A percentile compares a stretch with the other conserved stretches of the same genome.
Evolutionary conservation across 208 protist species (phyloP).

Genomic region (Leptomonas pyrrhocoris): DNA sequence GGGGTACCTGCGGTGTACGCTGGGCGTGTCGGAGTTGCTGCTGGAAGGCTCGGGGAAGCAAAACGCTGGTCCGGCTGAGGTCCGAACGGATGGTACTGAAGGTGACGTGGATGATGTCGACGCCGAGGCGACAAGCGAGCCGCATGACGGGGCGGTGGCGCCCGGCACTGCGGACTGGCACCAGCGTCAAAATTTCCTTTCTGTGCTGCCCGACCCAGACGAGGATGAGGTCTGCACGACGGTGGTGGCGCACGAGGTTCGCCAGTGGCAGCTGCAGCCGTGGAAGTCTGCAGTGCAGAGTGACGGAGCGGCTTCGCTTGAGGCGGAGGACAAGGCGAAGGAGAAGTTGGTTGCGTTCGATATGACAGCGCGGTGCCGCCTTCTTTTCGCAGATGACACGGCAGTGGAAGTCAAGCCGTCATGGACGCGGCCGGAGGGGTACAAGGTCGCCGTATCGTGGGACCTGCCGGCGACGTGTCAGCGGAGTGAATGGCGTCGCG

Average conservation of each 20-base stretch:
- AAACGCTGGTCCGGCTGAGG: not conserved
- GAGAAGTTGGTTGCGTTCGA: not conserved
- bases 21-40: constrained; percentile 43
- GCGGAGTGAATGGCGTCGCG: not conserved
- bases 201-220: constrained; percentile 40
- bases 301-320: not conserved
- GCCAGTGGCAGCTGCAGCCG: constrained; percentile 32
- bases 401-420: not conserved
- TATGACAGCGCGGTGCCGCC: constrained; percentile 9
- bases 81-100: not conserved
- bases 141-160: not conserved
- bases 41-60: not conserved
- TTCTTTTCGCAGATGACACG: not conserved
- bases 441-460: constrained; percentile 22
- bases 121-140: not conserved
- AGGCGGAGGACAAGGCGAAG: not conserved
- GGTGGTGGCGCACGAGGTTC: constrained; percentile 29
- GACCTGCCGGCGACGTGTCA: not conserved
- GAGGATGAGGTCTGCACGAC: constrained; percentile 59
- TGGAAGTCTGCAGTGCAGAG: constrained; percentile 7
- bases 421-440: constrained; percentile 1
- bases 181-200: constrained; percentile 29
- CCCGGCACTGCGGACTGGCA: constrained; percentile 15
- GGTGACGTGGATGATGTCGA: not conserved
- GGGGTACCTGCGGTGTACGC: constrained; percentile 43